Evolutionary conservation across 495 filamentous ascomycete genomes (phyloP).

Genomic region (Daldinia loculata): DNA sequence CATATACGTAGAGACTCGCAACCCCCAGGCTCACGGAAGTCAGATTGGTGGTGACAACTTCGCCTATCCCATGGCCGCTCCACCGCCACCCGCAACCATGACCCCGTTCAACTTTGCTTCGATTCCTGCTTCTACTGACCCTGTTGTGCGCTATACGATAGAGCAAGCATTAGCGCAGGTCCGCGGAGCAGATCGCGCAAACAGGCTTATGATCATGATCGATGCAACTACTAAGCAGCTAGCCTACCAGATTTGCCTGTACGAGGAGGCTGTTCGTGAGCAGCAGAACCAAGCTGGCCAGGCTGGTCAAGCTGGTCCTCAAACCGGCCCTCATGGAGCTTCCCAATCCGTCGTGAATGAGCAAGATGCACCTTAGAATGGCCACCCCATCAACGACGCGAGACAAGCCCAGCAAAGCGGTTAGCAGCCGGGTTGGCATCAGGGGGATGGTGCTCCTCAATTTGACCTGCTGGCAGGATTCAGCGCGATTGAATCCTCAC

Average conservation of each 20-base stretch:
- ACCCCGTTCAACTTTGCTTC: slow-evolving; percentile 44
- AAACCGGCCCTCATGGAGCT: neutral
- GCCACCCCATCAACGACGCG: neutral
- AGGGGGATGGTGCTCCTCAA: neutral
- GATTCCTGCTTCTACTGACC: slow-evolving; percentile 46
- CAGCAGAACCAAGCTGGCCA: slow-evolving; percentile 34
- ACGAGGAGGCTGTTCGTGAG: slow-evolving; percentile 50
- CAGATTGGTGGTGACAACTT: slow-evolving; percentile 39
- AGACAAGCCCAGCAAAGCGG: neutral
- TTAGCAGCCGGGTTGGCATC: neutral
- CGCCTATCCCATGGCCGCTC: slow-evolving; percentile 30
- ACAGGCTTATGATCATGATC: slow-evolving; percentile 53
- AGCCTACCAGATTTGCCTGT: slow-evolving; percentile 53
- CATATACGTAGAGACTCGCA: slow-evolving; percentile 40
- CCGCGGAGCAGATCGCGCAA: slow-evolving; percentile 51
- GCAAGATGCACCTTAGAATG: slow-evolving; percentile 38
- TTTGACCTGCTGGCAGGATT: neutral
- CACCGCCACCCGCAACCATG: slow-evolving; percentile 36
- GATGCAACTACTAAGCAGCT: slow-evolving; percentile 54
- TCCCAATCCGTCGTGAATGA: slow-evolving; percentile 37
- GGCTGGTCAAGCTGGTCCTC: neutral
- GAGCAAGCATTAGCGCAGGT: slow-evolving; percentile 53
- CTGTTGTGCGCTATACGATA: slow-evolving; percentile 50
- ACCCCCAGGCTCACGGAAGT: slow-evolving; percentile 37
- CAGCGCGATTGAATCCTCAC: neutral